phyloP scores from a whole-genome alignment of 306 rosid genomes.

The Ceratonia siliqua region DNA sequence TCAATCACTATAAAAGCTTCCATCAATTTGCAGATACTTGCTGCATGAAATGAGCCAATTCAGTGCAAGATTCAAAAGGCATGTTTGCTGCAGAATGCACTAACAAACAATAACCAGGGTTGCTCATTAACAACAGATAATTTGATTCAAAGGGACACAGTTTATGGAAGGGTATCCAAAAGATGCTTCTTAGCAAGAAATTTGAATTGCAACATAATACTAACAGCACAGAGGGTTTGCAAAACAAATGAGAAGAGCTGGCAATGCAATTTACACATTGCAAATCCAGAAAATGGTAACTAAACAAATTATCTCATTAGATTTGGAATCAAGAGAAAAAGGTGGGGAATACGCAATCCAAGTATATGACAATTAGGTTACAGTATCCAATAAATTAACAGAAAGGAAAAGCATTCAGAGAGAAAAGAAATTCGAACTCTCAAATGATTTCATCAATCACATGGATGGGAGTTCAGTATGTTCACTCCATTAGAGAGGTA shows the following conservation, averaged over 20 bases:
- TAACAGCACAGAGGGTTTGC: slow-evolving; percentile 7
- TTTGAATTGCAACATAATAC: background rate
- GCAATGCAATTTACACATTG: slow-evolving; percentile 17
- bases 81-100: background rate
- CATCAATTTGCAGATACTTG: slow-evolving; percentile 8
- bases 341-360: background rate
- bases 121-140: slow-evolving; percentile 13
- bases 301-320: background rate
- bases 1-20: slow-evolving; percentile 17
- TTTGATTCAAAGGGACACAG: slow-evolving; percentile 7
- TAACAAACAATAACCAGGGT: background rate
- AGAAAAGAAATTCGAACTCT: slow-evolving; percentile 9
- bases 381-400: slow-evolving; percentile 9
- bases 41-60: slow-evolving; percentile 9
- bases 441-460: slow-evolving; percentile 11
- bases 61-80: background rate
- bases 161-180: background rate
- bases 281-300: background rate
- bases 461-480: background rate
- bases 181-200: background rate
- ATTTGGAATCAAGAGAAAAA: background rate
- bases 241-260: slow-evolving; percentile 14
- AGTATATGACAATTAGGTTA: background rate
- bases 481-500: background rate
- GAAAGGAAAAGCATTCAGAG: background rate